Conservation (phyloP, 768 basidiomycete genomes). For the Dentipellis sp. region DNA sequence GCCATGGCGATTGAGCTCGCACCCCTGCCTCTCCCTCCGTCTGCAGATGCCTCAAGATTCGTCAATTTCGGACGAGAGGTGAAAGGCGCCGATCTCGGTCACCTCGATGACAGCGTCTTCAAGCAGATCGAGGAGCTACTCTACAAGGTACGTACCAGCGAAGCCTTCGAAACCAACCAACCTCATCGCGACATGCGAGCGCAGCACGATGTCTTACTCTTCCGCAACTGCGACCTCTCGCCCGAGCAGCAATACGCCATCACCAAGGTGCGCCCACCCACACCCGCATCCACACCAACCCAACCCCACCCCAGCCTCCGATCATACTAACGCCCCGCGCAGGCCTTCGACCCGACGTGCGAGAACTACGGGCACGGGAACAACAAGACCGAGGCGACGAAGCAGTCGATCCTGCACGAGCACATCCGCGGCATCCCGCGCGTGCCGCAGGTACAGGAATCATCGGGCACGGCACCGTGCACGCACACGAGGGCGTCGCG, state of each 20-base stretch:
- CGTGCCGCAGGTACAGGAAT: constrained; percentile 82
- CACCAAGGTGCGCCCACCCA: constrained; percentile 52
- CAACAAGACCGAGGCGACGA: constrained; percentile 68
- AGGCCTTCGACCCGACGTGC: constrained; percentile 68
- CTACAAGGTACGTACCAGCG: constrained; percentile 51
- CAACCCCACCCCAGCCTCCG: constrained; percentile 64
- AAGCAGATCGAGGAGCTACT: constrained; percentile 59
- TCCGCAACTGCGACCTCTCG: constrained; percentile 55
- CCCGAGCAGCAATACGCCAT: constrained; percentile 81
- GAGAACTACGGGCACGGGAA: constrained; percentile 80
- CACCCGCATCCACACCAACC: not conserved
- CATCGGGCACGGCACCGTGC: constrained; percentile 76
- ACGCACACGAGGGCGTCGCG: constrained; percentile 68
- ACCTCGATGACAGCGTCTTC: constrained; percentile 50
- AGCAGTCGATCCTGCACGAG: constrained; percentile 76
- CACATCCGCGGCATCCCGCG: constrained; percentile 83
- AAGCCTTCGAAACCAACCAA: not conserved
- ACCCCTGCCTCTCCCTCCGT: constrained; percentile 63
- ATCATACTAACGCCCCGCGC: constrained; percentile 45
- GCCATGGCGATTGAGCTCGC: constrained; percentile 58
- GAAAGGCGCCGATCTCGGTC: constrained; percentile 58
- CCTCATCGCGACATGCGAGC: not conserved
- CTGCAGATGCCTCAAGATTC: constrained; percentile 60
- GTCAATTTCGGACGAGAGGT: constrained; percentile 70
- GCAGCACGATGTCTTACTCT: constrained; percentile 70